Conservation (phyloP, 1,284 basidiomycete species). For the Ganoderma resinaceum region DNA sequence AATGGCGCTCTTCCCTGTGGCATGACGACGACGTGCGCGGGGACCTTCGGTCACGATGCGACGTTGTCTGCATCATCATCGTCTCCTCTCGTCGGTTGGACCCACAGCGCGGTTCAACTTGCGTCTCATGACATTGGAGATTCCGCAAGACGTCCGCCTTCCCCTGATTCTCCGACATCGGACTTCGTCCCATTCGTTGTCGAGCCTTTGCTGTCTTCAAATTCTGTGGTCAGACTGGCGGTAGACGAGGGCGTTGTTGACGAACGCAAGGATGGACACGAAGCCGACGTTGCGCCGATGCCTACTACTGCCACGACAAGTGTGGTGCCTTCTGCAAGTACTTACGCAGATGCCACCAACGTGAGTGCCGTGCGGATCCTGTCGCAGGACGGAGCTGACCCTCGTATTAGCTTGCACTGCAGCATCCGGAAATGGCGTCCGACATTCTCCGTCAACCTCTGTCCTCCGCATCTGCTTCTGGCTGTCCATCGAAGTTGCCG, state of each 20-base stretch:
- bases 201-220: conserved; percentile 1
- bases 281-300: neutral
- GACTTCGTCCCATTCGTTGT: neutral
- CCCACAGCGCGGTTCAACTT: neutral
- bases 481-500: neutral
- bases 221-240: neutral
- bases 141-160: neutral
- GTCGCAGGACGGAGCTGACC: neutral
- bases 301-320: neutral
- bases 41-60: neutral
- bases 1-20: neutral
- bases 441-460: conserved; percentile 20
- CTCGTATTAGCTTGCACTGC: conserved; percentile 12
- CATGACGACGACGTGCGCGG: neutral
- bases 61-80: neutral
- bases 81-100: neutral
- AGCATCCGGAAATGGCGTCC: conserved; percentile 18
- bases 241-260: neutral
- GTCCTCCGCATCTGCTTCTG: conserved; percentile 12
- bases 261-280: neutral
- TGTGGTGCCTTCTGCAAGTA: conserved; percentile 27
- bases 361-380: conserved; percentile 25
- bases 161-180: neutral
- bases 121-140: neutral
- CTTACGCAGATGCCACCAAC: conserved; percentile 39